These are phyloP conservation scores for Trichoderma reesei DNA, from an alignment of 495 filamentous ascomycete genomes.

Conservation along the genomic window DNA sequence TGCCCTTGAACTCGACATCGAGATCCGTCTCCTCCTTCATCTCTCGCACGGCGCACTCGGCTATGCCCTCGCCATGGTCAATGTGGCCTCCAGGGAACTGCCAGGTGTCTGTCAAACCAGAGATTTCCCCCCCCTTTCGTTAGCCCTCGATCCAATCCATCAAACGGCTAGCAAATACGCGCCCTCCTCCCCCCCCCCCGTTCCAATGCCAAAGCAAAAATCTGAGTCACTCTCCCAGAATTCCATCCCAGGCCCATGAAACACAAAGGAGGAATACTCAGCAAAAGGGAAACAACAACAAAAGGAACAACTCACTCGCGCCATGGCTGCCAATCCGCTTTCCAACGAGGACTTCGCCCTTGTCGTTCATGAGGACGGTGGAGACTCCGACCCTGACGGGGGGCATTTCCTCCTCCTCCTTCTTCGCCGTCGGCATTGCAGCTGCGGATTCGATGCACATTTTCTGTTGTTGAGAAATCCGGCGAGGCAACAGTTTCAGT, in stretches of 20 bases:
- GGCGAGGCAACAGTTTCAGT: no score
- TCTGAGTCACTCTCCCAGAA: no score
- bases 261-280: background rate
- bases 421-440: no score
- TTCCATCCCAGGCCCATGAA: background rate
- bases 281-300: background rate
- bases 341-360: conserved; percentile 30
- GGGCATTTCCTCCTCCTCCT: no score
- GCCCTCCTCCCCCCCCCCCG: background rate
- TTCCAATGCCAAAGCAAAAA: no score
- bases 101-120: conserved; percentile 40
- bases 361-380: conserved; percentile 24
- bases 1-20: conserved; percentile 30
- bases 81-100: conserved; percentile 62
- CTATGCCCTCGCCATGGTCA: conserved; percentile 50
- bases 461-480: no score
- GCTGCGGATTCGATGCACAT: no score
- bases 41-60: conserved; percentile 53
- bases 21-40: conserved; percentile 59
- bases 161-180: background rate
- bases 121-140: background rate
- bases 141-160: background rate
- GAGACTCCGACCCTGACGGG: conserved; percentile 30
- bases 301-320: conserved; percentile 20
- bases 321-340: conserved; percentile 33